Conservation (phyloP, 75 land plant genomes). For the Chamaecyparis obtusa region DNA sequence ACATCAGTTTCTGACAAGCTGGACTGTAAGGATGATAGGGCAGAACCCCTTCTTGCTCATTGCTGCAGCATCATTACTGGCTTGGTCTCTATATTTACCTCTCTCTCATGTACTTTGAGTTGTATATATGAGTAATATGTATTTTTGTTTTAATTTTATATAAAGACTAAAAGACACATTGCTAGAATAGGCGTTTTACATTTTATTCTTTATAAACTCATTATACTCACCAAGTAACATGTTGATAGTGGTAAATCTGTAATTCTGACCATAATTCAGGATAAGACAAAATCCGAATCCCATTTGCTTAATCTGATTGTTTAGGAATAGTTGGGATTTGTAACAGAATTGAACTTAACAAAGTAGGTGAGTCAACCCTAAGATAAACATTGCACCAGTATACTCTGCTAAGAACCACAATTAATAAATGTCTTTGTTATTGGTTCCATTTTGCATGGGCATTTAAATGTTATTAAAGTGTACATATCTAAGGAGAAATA, state of each 20-base stretch:
- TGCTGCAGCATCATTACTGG: conserved; percentile 97
- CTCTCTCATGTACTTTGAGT: background rate
- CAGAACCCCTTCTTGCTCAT: conserved; percentile 73
- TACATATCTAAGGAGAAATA: background rate
- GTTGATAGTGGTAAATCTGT: background rate
- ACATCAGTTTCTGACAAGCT: conserved; percentile 16
- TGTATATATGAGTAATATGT: background rate
- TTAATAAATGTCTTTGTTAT: background rate
- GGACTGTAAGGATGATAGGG: conserved; percentile 29
- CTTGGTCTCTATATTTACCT: conserved; percentile 41
- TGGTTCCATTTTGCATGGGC: background rate
- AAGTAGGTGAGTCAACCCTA: background rate
- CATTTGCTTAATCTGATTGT: background rate
- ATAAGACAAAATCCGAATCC: background rate
- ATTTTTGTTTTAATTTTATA: background rate
- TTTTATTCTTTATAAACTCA: background rate
- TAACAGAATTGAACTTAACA: background rate
- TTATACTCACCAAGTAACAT: background rate
- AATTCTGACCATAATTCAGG: background rate
- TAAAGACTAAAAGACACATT: background rate
- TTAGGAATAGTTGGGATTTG: conserved; percentile 9
- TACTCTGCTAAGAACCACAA: background rate
- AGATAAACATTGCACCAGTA: background rate
- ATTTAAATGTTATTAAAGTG: background rate
- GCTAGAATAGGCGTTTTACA: background rate